Conservation (phyloP, 768 basidiomycete genomes). For the Lentinula sp. region DNA sequence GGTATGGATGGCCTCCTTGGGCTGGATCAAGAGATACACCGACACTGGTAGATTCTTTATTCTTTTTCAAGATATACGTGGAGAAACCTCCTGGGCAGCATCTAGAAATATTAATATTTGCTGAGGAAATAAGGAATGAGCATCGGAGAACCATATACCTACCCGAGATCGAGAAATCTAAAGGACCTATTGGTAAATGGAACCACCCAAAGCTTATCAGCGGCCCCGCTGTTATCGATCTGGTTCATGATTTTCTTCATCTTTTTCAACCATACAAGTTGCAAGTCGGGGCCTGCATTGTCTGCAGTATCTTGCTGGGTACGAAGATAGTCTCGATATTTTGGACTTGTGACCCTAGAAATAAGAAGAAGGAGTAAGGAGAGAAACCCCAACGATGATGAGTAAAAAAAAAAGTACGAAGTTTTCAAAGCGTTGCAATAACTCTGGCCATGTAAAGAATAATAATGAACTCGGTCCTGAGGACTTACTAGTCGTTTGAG, state of each 20-base stretch:
- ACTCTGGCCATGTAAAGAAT: too few relatives aligned
- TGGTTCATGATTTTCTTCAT: conserved; percentile 14
- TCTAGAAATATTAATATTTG: neutral
- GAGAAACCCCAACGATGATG: too few relatives aligned
- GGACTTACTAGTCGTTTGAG: neutral
- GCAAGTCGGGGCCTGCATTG: neutral
- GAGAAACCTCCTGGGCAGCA: conserved; percentile 16
- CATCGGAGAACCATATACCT: neutral
- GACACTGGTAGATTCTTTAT: conserved; percentile 9
- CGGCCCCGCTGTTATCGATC: conserved; percentile 10
- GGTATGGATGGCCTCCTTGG: conserved; percentile 11
- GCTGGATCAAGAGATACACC: conserved; percentile 11
- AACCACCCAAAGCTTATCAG: conserved; percentile 6
- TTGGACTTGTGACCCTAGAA: neutral
- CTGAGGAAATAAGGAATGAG: neutral
- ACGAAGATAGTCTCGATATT: neutral
- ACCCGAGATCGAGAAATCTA: conserved; percentile 13
- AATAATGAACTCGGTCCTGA: too few relatives aligned
- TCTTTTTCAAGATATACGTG: conserved; percentile 13
- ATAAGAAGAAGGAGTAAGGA: neutral
- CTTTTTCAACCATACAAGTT: conserved; percentile 10
- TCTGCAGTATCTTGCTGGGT: conserved; percentile 8
- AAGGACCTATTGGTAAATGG: conserved; percentile 7
- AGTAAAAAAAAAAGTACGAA: too few relatives aligned
- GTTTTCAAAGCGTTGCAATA: too few relatives aligned